Percentiles rank a stretch among this genome's conserved stretches.
These are phyloP conservation scores for Xanthoconium purpureum DNA, from an alignment of 768 basidiomycete species.

Conservation along the genomic window DNA sequence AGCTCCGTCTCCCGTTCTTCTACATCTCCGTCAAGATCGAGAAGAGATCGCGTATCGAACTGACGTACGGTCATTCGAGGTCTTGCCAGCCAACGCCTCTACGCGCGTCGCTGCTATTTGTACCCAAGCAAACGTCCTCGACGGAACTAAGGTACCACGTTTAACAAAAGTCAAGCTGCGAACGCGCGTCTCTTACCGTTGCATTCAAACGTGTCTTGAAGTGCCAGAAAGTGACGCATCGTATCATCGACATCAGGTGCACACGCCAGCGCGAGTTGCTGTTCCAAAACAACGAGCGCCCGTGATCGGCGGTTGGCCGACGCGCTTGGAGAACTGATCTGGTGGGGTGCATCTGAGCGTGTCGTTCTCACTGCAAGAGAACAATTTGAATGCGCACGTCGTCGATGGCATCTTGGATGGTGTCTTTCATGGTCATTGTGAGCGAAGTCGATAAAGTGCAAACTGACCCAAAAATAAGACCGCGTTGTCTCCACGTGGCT, in stretches of 20 bases:
- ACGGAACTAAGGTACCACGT: constrained; percentile 51
- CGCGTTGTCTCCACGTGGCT: constrained; percentile 33
- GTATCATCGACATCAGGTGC: constrained; percentile 42
- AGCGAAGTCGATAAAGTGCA: not conserved
- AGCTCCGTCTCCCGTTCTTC: constrained; percentile 49
- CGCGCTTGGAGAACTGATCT: constrained; percentile 66
- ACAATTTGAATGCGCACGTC: constrained; percentile 45
- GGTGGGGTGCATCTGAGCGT: constrained; percentile 15
- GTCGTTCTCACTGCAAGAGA: not conserved
- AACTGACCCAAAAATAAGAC: constrained; percentile 1
- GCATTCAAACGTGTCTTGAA: constrained; percentile 81
- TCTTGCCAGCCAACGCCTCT: constrained; percentile 47
- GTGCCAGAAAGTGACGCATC: constrained; percentile 52
- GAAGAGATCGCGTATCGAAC: not conserved
- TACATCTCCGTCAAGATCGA: constrained; percentile 17
- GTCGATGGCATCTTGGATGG: constrained; percentile 62
- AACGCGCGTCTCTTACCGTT: constrained; percentile 53
- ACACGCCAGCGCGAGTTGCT: constrained; percentile 50
- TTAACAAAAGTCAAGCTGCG: constrained; percentile 2
- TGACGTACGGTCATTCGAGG: constrained; percentile 41
- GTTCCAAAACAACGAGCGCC: constrained; percentile 57
- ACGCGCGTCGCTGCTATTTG: constrained; percentile 46
- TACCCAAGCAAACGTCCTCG: constrained; percentile 64
- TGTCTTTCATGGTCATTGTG: constrained; percentile 38
- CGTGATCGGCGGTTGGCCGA: constrained; percentile 48